phyloP scores from a whole-genome alignment of 805 yeast genomes.

The Pichia californica region DNA sequence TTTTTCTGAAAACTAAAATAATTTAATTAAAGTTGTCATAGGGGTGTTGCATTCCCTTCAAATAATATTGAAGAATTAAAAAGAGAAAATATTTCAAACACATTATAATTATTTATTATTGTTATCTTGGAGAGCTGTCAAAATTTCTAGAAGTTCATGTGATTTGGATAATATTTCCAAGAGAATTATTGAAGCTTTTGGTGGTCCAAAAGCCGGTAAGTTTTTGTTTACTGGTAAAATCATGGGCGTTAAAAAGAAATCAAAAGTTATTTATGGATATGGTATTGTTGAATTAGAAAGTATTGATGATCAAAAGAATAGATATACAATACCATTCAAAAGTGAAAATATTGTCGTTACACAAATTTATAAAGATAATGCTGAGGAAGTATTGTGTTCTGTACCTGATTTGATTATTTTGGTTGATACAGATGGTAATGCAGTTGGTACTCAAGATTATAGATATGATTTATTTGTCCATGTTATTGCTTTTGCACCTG shows the following conservation, averaged over 20 bases:
- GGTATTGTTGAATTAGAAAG: neutral
- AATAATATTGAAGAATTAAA: neutral
- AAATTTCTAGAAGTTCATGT: neutral
- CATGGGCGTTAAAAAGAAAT: neutral
- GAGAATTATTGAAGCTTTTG: neutral
- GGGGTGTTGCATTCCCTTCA: neutral
- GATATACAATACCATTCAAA: neutral
- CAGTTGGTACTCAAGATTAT: conserved; percentile 1
- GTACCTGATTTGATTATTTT: neutral
- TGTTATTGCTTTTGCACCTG: neutral
- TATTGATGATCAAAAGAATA: neutral
- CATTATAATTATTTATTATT: too few relatives aligned
- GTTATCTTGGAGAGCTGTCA: neutral
- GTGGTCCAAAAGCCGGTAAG: neutral
- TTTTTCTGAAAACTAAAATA: too few relatives aligned
- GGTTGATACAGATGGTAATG: neutral
- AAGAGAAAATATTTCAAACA: neutral
- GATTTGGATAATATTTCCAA: neutral
- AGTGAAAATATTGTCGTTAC: neutral
- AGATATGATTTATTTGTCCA: neutral
- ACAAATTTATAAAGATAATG: neutral
- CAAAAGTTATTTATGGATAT: neutral
- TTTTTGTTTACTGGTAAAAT: neutral
- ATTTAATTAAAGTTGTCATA: neutral
- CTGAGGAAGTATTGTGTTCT: neutral